phyloP scores from a whole-genome alignment of 1,284 basidiomycete genomes.

The Trichosporon inkin region DNA sequence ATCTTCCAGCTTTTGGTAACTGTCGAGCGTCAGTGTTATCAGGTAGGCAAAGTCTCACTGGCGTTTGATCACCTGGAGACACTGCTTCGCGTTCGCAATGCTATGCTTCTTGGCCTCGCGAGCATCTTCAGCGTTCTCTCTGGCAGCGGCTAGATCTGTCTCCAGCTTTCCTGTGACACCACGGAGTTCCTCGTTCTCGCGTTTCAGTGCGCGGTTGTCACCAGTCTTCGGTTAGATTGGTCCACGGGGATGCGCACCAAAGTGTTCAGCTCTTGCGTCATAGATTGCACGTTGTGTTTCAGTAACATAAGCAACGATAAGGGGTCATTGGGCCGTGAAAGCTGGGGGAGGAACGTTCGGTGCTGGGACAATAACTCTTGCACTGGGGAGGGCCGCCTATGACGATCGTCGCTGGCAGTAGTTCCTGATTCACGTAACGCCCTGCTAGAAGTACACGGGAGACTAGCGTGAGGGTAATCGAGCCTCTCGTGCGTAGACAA shows the following conservation, averaged over 20 bases:
- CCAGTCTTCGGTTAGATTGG: not conserved
- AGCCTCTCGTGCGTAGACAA: not conserved
- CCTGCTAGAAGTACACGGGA: no score
- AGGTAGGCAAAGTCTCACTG: not conserved
- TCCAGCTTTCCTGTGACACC: not conserved
- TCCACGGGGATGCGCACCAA: not conserved
- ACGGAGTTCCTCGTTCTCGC: not conserved
- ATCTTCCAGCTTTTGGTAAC: not conserved
- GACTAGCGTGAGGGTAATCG: no score
- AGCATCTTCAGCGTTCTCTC: not conserved
- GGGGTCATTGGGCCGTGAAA: not conserved
- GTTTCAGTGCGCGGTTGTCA: not conserved
- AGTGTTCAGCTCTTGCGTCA: not conserved
- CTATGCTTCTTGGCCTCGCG: not conserved
- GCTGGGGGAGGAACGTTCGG: not conserved
- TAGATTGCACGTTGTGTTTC: not conserved
- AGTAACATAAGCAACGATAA: not conserved
- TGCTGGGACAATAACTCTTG: no score
- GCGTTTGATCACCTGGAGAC: not conserved
- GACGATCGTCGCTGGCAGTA: not conserved
- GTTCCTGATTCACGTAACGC: no score
- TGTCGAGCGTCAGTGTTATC: not conserved
- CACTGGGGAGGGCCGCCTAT: not conserved
- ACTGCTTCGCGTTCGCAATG: not conserved
- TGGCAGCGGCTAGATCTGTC: not conserved